Conservation (phyloP, 306 rosid genomes). For the Glycine latifolia region DNA sequence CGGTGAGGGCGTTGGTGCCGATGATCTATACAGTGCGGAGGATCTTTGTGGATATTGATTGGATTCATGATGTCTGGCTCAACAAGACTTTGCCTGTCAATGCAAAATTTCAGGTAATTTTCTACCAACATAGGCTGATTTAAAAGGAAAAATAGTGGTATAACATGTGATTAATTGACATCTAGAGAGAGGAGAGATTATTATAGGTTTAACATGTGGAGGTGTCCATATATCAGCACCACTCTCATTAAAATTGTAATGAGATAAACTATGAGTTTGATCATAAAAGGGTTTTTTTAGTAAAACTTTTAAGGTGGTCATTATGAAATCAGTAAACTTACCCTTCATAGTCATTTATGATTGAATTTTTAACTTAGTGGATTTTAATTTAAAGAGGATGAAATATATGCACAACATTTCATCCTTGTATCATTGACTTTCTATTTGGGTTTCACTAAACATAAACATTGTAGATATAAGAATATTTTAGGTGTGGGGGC, state of each 20-base stretch:
- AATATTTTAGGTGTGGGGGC: no score
- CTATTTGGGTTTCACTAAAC: neutral
- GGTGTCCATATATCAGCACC: no score
- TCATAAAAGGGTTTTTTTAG: neutral
- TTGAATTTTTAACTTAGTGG: neutral
- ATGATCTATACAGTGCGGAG: slow-evolving; percentile 75
- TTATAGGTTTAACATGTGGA: no score
- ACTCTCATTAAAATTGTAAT: neutral
- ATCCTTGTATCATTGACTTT: neutral
- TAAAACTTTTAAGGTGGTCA: no score
- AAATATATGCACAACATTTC: neutral
- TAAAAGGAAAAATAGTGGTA: no score
- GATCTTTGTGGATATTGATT: slow-evolving; percentile 77
- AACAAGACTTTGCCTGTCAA: slow-evolving; percentile 70
- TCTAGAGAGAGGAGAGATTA: no score
- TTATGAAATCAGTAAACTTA: no score
- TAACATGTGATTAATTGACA: no score
- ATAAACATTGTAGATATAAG: no score
- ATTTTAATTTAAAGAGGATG: neutral
- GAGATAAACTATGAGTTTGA: neutral
- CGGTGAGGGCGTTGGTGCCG: slow-evolving; percentile 82
- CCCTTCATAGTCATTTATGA: neutral
- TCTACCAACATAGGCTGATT: neutral
- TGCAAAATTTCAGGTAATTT: slow-evolving; percentile 65
- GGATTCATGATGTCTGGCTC: slow-evolving; percentile 77